Evolutionary conservation across 1,284 basidiomycete genomes (phyloP), one percentile per base, ranked within the genome.

Genomic region (Austroboletus niveus): DNA sequence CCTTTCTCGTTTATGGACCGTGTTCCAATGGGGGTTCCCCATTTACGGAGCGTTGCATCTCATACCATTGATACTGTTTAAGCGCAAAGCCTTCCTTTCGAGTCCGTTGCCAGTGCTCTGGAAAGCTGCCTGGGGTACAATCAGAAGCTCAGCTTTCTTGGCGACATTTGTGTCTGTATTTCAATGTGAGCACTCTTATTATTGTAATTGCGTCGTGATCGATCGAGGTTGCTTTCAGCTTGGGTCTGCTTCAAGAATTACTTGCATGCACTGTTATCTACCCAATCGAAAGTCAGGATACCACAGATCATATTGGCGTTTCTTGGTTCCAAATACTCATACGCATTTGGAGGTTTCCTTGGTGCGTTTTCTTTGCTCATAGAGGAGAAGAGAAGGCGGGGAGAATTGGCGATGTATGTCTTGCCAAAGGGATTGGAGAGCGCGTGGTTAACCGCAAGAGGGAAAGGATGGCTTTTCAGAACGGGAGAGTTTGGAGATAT

Each of bases 381-480:
- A 5, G 96, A 99, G 65, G 93, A 94, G 64, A 87, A 84, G 69
- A 75, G 84, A 47, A 75, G 93, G 14, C 77, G 92, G 12, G 84
- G 82, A 4, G 93, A 96, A 71, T 73, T 96, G 57, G 93, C 95
- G 29, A 95, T 97, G 87, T 99, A 96, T 69, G 93, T 94, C 4
- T 73, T 98, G 38, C 95, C 95, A n/a, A 92, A 94, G 69, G 91
- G 84, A 0, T 69, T 96, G 42, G 93, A 96, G 73, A 89, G 89
- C 51, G 83, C 84, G 11, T 98, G 95, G 94, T 78, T 85, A 1
- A 82, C 87, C 59, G 83, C 87, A 14, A 71, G 91, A 40, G 86
- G 87, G 15, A 83, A 86, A 56, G 87, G 90, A 1, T 84, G 82
- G 71, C 85, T 95, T 22, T 87, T 90, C 71, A 69, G 82, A 71